Base-by-base conservation (phyloP, 2,329 filamentous ascomycete genomes). In the Stachybotrys chlorohalonatus region DNA sequence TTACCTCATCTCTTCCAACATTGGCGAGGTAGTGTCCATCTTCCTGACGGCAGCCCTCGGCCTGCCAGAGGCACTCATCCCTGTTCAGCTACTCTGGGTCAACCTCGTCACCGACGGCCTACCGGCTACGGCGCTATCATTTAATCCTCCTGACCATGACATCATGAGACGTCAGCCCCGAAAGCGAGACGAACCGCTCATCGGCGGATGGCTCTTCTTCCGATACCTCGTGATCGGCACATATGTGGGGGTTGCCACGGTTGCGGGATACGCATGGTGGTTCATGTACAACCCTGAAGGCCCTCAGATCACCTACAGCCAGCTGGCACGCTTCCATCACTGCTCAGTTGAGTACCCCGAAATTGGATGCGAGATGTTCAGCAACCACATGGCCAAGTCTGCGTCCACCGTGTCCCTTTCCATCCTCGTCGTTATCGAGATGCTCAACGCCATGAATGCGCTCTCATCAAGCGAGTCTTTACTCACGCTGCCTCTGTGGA, bases 211-310 rank as follows among this genome's bases (percentile, higher is more conserved):
- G 94, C 76, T 99, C 46, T 96, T 99, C 77, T 91, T 97, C 81
- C 86, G 94, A 53, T 99, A 99, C 73, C 85, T 99, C 78, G 86
- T 97, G 52, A 94, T 99, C 63, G 94, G 94, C 58, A 90, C 85
- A 8, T 99, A 99, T 60, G 94, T 99, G 56, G 94, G 94, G 68
- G 79, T 90, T 47, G 94, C 94, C 53, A 99, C 94, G 4, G 95
- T 99, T 17, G 91, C 87, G 66, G 94, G 95, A 49, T 99, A 99
- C 68, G 93, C 90, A n/a, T 99, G 94, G 94, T 99, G 91, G 90
- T 99, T 97, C 79, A 92, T 99, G 87, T 96, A 88, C 78, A 93
- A 97, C 75, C 75, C 85, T 8, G 84, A 86, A 61, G 94, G 94
- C 1, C 94, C 94, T 30, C 89, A 95, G 70, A 95, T 99, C 72